These are phyloP conservation scores for Dillenia suffruticosa DNA, from an alignment of 164 flowering plant genomes.

Conservation along the genomic window DNA sequence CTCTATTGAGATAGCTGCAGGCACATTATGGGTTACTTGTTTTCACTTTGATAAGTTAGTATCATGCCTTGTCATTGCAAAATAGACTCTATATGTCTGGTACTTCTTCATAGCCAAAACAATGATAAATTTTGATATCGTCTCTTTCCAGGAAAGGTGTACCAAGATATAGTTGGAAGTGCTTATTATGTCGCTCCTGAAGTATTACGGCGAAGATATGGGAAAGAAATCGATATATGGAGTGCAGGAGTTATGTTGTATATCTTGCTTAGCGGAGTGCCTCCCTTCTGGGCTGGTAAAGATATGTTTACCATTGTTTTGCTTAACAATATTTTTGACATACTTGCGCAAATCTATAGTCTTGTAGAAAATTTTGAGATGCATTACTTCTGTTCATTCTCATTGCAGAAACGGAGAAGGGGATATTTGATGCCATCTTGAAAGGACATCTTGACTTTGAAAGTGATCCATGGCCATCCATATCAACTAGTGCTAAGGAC, in stretches of 20 bases:
- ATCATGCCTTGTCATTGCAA: no score
- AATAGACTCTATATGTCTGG: no score
- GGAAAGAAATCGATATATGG: slow-evolving; percentile 92
- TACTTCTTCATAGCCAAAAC: no score
- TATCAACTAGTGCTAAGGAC: slow-evolving; percentile 78
- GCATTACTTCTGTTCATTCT: slow-evolving; percentile 2
- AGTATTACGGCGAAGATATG: slow-evolving; percentile 75
- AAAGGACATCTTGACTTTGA: slow-evolving; percentile 72
- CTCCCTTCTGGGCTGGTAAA: slow-evolving; percentile 87
- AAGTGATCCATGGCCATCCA: slow-evolving; percentile 74
- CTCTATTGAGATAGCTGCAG: no score
- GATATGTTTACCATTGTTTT: not conserved
- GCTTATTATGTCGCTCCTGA: slow-evolving; percentile 98
- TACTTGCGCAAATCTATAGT: not conserved
- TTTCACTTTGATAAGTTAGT: no score
- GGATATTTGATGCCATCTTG: slow-evolving; percentile 73
- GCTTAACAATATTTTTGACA: no score
- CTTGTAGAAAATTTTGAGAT: not conserved
- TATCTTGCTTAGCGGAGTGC: slow-evolving; percentile 77
- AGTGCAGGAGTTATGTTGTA: slow-evolving; percentile 91
- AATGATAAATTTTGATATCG: no score
- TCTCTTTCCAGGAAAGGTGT: slow-evolving; percentile 61
- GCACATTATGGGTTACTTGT: no score
- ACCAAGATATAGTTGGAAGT: slow-evolving; percentile 86
- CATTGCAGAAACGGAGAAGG: slow-evolving; percentile 70